These are phyloP conservation scores for Aureobasidium sp. DNA, from an alignment of 2,329 filamentous ascomycete species.

Conservation along the genomic window DNA sequence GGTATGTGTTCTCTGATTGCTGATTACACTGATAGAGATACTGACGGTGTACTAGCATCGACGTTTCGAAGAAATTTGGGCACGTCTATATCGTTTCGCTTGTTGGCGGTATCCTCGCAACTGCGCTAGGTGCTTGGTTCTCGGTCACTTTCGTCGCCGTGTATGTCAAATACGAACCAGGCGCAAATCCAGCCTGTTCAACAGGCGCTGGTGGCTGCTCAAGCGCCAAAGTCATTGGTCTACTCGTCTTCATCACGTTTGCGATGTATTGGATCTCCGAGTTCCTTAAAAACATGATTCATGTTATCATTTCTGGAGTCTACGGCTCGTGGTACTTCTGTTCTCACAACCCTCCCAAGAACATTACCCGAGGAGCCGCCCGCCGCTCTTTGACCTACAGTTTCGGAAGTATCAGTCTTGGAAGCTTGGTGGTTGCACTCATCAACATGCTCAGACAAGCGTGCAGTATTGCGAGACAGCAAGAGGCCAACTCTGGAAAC, in stretches of 20 bases:
- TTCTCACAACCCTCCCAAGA: constrained; percentile 60
- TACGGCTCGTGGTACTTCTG: constrained; percentile 94
- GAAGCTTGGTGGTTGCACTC: constrained; percentile 77
- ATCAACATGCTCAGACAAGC: constrained; percentile 79
- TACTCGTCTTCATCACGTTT: constrained; percentile 83
- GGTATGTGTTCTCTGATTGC: background rate
- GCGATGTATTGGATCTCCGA: constrained; percentile 92
- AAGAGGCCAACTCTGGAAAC: constrained; percentile 60
- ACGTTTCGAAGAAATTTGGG: constrained; percentile 75
- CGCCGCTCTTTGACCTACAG: constrained; percentile 79
- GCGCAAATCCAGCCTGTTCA: constrained; percentile 50
- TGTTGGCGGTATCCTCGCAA: constrained; percentile 70
- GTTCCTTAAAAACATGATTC: constrained; percentile 88
- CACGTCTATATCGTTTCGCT: constrained; percentile 82
- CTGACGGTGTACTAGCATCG: constrained; percentile 46
- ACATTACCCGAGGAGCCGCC: constrained; percentile 76
- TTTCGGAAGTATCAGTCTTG: constrained; percentile 84
- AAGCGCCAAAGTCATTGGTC: constrained; percentile 69
- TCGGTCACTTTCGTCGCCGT: constrained; percentile 78
- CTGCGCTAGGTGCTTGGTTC: constrained; percentile 77
- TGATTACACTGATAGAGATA: background rate
- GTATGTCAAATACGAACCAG: constrained; percentile 75
- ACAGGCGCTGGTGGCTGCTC: constrained; percentile 58
- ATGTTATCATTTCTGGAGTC: constrained; percentile 78
- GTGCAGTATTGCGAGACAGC: constrained; percentile 68